These are phyloP conservation scores for Russula foetens DNA, from an alignment of 768 basidiomycete genomes.

Conservation along the genomic window DNA sequence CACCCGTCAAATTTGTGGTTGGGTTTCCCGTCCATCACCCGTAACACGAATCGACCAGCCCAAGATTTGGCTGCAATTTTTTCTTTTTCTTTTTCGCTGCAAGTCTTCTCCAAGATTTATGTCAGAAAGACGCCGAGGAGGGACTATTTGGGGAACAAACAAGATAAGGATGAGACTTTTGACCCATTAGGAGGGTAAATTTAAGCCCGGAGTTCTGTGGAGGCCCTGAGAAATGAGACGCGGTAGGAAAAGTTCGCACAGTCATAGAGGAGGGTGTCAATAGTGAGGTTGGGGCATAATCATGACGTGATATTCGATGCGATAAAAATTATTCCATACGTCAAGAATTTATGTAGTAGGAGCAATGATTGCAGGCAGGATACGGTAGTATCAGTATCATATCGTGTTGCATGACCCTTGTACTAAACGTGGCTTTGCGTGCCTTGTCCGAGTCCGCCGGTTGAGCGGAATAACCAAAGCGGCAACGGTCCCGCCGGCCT, in stretches of 20 bases:
- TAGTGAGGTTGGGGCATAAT: too few relatives aligned
- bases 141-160: not conserved
- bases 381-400: not conserved
- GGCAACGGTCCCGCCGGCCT: not conserved
- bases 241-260: not conserved
- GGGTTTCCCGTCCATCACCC: too few relatives aligned
- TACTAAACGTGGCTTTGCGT: too few relatives aligned
- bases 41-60: not conserved
- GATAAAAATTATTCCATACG: too few relatives aligned
- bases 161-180: not conserved
- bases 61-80: not conserved
- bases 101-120: not conserved
- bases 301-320: too few relatives aligned
- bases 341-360: too few relatives aligned
- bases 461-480: not conserved
- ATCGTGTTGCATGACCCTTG: not conserved
- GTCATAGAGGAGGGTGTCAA: not conserved
- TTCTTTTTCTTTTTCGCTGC: not conserved
- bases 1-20: not conserved
- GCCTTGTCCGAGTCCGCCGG: not conserved
- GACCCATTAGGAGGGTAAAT: not conserved
- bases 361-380: not conserved
- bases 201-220: not conserved
- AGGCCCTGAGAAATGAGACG: not conserved
- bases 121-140: not conserved